phyloP scores from a whole-genome alignment of 257 asterid species.

The Solanum clarkiae region DNA sequence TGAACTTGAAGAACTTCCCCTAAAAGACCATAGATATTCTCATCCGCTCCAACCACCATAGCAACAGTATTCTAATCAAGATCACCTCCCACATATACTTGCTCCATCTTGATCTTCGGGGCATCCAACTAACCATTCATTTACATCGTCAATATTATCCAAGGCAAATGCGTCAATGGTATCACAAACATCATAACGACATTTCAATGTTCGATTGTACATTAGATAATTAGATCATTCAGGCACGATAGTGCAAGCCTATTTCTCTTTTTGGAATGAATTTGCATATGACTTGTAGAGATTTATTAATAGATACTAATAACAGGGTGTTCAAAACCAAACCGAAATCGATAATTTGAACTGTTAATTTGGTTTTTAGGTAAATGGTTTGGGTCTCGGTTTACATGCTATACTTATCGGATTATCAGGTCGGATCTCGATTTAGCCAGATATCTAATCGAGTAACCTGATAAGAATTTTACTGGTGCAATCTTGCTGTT shows the following conservation, averaged over 20 bases:
- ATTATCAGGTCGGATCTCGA: too few relatives aligned
- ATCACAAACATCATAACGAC: not conserved
- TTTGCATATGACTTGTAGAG: not conserved
- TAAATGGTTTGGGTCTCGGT: too few relatives aligned
- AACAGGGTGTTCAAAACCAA: too few relatives aligned
- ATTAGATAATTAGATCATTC: not conserved
- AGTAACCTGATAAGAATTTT: too few relatives aligned
- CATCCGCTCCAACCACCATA: not conserved
- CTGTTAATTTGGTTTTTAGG: too few relatives aligned
- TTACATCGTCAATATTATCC: not conserved
- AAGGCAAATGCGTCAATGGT: not conserved
- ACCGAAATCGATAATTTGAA: too few relatives aligned
- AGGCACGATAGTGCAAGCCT: not conserved
- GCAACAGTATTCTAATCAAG: not conserved
- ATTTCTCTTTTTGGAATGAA: not conserved
- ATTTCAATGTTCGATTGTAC: not conserved
- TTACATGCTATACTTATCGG: too few relatives aligned
- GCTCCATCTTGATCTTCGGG: not conserved
- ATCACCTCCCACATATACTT: not conserved
- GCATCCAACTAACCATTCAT: not conserved
- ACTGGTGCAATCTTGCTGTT: too few relatives aligned
- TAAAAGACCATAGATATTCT: not conserved
- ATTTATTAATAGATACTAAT: not conserved
- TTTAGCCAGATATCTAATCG: too few relatives aligned
- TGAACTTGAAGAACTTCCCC: not conserved